phyloP scores from a whole-genome alignment of 306 rosid genomes.

The Myrica gale region DNA sequence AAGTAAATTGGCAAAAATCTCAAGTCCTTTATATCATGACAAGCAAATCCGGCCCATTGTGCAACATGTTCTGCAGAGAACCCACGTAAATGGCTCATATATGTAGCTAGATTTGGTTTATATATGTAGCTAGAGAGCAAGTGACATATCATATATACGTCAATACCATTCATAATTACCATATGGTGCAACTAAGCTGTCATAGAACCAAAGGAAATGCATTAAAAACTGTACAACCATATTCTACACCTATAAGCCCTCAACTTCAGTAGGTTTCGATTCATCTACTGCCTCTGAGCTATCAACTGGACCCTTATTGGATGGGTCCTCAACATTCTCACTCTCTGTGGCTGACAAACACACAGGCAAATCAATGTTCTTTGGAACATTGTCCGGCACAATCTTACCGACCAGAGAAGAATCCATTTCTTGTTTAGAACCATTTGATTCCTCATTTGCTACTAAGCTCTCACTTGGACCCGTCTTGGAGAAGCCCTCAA shows the following conservation, averaged over 20 bases:
- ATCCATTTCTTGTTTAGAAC: slow-evolving; percentile 24
- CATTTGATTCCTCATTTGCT: slow-evolving; percentile 14
- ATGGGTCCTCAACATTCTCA: slow-evolving; percentile 1
- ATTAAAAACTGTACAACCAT: slow-evolving; percentile 21
- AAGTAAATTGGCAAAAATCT: background rate
- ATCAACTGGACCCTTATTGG: slow-evolving; percentile 9
- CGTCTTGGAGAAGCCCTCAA: slow-evolving; percentile 1
- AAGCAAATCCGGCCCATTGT: background rate
- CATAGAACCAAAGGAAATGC: slow-evolving; percentile 3
- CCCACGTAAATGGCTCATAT: background rate
- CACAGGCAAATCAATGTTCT: background rate
- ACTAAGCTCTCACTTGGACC: slow-evolving; percentile 2
- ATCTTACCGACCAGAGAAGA: background rate
- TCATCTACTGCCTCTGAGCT: slow-evolving; percentile 13
- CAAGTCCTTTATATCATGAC: background rate
- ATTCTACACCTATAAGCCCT: slow-evolving; percentile 3
- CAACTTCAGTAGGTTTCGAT: slow-evolving; percentile 2
- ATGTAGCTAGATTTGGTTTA: background rate
- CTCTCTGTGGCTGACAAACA: slow-evolving; percentile 3
- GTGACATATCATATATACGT: background rate
- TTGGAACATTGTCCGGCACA: slow-evolving; percentile 2
- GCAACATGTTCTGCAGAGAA: background rate
- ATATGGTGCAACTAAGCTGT: background rate
- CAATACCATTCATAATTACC: slow-evolving; percentile 9
- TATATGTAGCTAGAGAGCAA: background rate